These are phyloP conservation scores for Rutstroemia sp. DNA, from an alignment of 2,329 filamentous ascomycete genomes.

Conservation along the genomic window DNA sequence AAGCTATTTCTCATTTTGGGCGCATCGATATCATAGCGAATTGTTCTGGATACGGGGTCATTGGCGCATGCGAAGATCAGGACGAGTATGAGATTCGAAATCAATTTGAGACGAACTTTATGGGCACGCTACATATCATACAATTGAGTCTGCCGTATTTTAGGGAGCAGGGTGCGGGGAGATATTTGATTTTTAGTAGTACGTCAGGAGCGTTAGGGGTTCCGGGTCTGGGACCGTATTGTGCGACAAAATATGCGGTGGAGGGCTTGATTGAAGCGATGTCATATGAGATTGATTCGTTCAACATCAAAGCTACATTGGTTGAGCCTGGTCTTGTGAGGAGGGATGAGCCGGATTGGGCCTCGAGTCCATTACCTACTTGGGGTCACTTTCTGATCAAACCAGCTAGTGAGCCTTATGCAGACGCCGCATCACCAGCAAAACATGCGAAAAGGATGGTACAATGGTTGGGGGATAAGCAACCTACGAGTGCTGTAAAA, in stretches of 20 bases:
- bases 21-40: conserved; percentile 86
- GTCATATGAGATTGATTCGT: conserved; percentile 87
- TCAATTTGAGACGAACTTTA: conserved; percentile 97
- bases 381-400: conserved; percentile 94
- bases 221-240: conserved; percentile 87
- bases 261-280: conserved; percentile 94
- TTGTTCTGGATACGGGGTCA: conserved; percentile 91
- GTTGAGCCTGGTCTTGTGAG: conserved; percentile 87
- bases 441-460: conserved; percentile 86
- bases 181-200: conserved; percentile 92
- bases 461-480: conserved; percentile 87
- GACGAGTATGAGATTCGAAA: conserved; percentile 91
- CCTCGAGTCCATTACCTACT: conserved; percentile 53
- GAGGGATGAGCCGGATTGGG: conserved; percentile 66
- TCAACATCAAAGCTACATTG: conserved; percentile 88
- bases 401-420: conserved; percentile 74
- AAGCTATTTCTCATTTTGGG: conserved; percentile 66
- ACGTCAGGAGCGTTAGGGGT: conserved; percentile 90
- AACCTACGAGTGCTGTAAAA: conserved; percentile 88
- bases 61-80: conserved; percentile 93
- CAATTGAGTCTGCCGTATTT: conserved; percentile 85
- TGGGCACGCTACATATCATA: conserved; percentile 89
- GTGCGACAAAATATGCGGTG: conserved; percentile 94
- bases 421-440: conserved; percentile 69
- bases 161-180: conserved; percentile 63